These are phyloP conservation scores for Spizellomyces sp. DNA, from an alignment of 192 early-diverging fungal species.

Conservation along the genomic window DNA sequence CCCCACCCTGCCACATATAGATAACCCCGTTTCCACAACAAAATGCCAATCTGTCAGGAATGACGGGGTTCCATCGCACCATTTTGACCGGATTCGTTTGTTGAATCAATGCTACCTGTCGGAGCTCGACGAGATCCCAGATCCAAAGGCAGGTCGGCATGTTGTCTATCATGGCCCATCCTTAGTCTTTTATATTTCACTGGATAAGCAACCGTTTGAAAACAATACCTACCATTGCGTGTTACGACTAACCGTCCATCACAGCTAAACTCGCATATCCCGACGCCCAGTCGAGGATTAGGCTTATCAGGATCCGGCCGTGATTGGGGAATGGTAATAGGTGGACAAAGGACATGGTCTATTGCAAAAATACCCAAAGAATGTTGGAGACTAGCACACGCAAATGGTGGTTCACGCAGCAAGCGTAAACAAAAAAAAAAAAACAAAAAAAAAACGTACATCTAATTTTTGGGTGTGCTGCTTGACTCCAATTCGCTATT, in stretches of 20 bases:
- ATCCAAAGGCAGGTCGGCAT: conserved; percentile 78
- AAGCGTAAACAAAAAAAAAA: background rate
- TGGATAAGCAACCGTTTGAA: background rate
- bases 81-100: conserved; percentile 61
- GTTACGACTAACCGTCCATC: conserved; percentile 62
- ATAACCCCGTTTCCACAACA: conserved; percentile 59
- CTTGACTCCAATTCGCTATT: conserved; percentile 29
- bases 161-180: conserved; percentile 53
- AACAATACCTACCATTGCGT: conserved; percentile 73
- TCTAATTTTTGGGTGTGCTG: conserved; percentile 31
- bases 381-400: too few relatives aligned
- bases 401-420: too few relatives aligned
- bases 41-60: conserved; percentile 56
- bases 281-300: conserved; percentile 74
- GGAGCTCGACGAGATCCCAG: conserved; percentile 61
- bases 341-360: conserved; percentile 63
- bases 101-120: conserved; percentile 55
- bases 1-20: conserved; percentile 66
- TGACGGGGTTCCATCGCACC: conserved; percentile 70
- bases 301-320: conserved; percentile 69
- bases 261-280: conserved; percentile 65
- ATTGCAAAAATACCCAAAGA: background rate
- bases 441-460: conserved; percentile 28
- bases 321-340: conserved; percentile 53
- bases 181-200: background rate